Percentiles rank a stretch among this genome's conserved stretches.
These are phyloP conservation scores for Linaria vulgaris DNA, from an alignment of 257 asterid species.

Conservation along the genomic window DNA sequence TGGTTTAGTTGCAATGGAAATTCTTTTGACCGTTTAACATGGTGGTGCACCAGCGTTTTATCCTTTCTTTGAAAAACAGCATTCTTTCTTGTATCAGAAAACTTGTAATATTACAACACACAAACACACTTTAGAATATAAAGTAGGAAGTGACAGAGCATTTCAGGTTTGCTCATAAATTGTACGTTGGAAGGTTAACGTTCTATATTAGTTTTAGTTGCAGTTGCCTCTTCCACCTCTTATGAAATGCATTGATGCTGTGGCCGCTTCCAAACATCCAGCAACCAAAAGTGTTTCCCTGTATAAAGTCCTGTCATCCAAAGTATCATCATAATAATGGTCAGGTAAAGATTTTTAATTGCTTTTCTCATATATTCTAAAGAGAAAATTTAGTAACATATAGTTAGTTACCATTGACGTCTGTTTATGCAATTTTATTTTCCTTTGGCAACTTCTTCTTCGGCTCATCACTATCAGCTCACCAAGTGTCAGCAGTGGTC, in stretches of 20 bases:
- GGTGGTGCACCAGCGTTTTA: constrained; percentile 13
- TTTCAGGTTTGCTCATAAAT: constrained; percentile 16
- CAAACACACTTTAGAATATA: constrained; percentile 23
- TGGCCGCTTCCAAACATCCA: constrained; percentile 50
- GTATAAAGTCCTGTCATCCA: constrained; percentile 53
- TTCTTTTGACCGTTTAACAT: constrained; percentile 23
- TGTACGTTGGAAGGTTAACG: constrained; percentile 1
- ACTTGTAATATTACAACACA: constrained; percentile 21
- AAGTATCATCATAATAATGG: constrained; percentile 12
- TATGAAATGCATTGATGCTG: constrained; percentile 38
- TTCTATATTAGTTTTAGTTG: constrained; percentile 58
- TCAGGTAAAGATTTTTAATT: constrained; percentile 22
- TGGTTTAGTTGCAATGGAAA: constrained; percentile 23
- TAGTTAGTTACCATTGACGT: constrained; percentile 49
- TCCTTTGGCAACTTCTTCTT: constrained; percentile 72
- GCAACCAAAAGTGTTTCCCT: constrained; percentile 46
- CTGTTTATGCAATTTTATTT: constrained; percentile 47
- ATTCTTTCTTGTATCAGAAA: constrained; percentile 25
- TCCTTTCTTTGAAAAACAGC: constrained; percentile 14
- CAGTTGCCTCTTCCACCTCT: constrained; percentile 67
- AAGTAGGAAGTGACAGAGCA: constrained; percentile 11
- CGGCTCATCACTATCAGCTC: constrained; percentile 94
- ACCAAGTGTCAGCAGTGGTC: constrained; percentile 72
- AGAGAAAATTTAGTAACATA: neutral
- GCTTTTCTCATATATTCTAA: neutral